These are phyloP conservation scores for Solanum hybrid DNA, from an alignment of 305 asterid species.

Conservation along the genomic window DNA sequence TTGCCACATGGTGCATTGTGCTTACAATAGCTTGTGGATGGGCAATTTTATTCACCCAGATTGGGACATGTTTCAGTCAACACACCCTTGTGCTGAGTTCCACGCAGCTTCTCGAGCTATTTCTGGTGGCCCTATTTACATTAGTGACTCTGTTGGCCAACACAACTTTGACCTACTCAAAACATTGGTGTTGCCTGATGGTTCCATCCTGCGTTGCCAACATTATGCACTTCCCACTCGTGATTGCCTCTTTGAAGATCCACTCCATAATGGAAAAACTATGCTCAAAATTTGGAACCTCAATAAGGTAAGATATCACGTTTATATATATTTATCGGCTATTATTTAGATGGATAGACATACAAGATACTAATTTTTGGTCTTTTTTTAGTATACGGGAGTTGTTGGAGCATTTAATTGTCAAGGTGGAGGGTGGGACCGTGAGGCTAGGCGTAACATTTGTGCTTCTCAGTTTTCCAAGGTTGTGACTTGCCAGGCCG, in stretches of 20 bases:
- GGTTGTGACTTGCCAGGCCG: slow-evolving; percentile 31
- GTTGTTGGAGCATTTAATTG: slow-evolving; percentile 84
- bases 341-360: not conserved
- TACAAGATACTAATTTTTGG: not conserved
- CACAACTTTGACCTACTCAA: slow-evolving; percentile 67
- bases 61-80: slow-evolving; percentile 98
- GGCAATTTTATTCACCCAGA: slow-evolving; percentile 93
- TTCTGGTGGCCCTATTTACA: slow-evolving; percentile 88
- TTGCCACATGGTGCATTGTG: slow-evolving; percentile 96
- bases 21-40: slow-evolving; percentile 94
- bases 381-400: slow-evolving; percentile 52
- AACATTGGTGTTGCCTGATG: slow-evolving; percentile 69
- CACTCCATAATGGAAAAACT: slow-evolving; percentile 74
- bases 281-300: slow-evolving; percentile 89
- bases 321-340: not conserved
- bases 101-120: slow-evolving; percentile 96
- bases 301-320: slow-evolving; percentile 47
- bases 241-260: slow-evolving; percentile 76
- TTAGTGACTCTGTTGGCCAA: slow-evolving; percentile 67
- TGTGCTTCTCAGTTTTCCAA: slow-evolving; percentile 63
- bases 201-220: slow-evolving; percentile 67
- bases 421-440: slow-evolving; percentile 95
- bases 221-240: slow-evolving; percentile 74
- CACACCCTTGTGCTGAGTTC: slow-evolving; percentile 84
- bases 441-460: slow-evolving; percentile 62